Evolutionary conservation across 2,329 filamentous ascomycete species (phyloP).

Genomic region (Catunica adiposa): DNA sequence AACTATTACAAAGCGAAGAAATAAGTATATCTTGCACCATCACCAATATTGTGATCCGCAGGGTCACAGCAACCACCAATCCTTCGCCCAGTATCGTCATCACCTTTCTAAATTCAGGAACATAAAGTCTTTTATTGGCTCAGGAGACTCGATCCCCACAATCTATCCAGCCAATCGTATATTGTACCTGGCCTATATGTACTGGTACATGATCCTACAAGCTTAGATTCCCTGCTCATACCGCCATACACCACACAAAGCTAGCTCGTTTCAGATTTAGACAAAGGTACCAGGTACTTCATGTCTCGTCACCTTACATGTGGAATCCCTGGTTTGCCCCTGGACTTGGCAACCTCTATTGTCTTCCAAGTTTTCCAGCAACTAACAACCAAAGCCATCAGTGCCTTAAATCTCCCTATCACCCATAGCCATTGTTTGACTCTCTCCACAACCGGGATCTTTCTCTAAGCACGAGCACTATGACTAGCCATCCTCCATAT

Average conservation of each 20-base stretch:
- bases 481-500: not conserved
- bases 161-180: not conserved
- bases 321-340: not conserved
- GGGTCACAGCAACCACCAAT: not conserved
- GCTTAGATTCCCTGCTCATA: not conserved
- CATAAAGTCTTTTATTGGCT: not conserved
- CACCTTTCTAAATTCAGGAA: not conserved
- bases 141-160: not conserved
- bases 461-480: not conserved
- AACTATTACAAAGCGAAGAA: no score
- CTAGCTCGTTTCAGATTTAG: slow-evolving; percentile 1
- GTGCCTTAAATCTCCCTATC: not conserved
- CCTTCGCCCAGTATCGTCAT: not conserved
- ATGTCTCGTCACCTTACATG: not conserved
- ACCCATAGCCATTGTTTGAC: not conserved
- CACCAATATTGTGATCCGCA: slow-evolving; percentile 5
- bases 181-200: not conserved
- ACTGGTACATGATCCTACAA: not conserved
- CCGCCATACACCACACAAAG: not conserved
- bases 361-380: not conserved
- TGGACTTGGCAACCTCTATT: not conserved
- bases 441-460: not conserved
- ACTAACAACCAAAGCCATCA: not conserved
- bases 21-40: not conserved
- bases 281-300: slow-evolving; percentile 1